Evolutionary conservation across 1,284 basidiomycete species (phyloP).

Genomic region (Phellinidium pouzarii): DNA sequence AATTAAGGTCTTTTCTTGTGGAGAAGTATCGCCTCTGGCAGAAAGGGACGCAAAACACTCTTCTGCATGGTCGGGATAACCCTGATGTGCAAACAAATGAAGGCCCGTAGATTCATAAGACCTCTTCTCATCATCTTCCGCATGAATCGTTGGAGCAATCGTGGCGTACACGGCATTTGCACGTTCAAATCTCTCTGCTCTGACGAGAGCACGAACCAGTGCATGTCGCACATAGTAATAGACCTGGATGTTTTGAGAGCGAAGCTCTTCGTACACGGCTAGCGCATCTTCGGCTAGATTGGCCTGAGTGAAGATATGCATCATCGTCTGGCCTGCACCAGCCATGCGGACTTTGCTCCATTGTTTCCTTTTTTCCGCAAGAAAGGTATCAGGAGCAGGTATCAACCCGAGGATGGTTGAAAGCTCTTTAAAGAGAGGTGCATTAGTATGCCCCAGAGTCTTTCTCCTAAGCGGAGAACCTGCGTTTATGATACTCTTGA

Average conservation of each 20-base stretch:
- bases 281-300: conserved; percentile 26
- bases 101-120: conserved; percentile 42
- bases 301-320: conserved; percentile 2
- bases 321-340: background rate
- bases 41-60: conserved; percentile 36
- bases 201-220: conserved; percentile 42
- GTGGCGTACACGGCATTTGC: conserved; percentile 39
- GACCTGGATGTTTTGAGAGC: conserved; percentile 30
- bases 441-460: background rate
- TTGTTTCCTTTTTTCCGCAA: background rate
- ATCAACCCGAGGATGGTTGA: background rate
- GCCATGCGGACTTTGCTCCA: background rate
- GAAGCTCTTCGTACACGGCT: conserved; percentile 39
- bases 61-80: conserved; percentile 39
- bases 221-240: conserved; percentile 27
- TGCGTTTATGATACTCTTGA: background rate
- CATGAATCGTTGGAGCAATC: conserved; percentile 17
- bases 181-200: conserved; percentile 31
- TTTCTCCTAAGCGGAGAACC: background rate
- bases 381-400: conserved; percentile 4
- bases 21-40: conserved; percentile 25
- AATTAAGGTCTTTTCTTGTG: conserved; percentile 36
- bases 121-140: conserved; percentile 21
- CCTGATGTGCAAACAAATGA: conserved; percentile 44
- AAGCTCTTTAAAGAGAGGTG: conserved; percentile 1